phyloP scores from a whole-genome alignment of 2,329 filamentous ascomycete species.

The Intubia oerlemansii region DNA sequence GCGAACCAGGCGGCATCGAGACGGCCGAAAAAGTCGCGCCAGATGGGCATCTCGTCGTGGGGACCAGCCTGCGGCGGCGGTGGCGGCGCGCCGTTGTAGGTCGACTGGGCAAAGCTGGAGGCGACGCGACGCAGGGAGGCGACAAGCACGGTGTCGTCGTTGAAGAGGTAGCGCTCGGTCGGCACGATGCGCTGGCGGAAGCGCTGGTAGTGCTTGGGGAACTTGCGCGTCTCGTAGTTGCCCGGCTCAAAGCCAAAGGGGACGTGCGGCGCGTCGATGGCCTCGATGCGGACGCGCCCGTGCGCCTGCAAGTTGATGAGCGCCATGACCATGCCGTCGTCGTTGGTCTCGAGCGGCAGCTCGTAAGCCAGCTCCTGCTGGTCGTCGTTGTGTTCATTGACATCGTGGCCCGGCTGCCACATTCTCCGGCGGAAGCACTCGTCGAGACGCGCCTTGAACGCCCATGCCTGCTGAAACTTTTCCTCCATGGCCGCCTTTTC shows the following conservation, averaged over 20 bases:
- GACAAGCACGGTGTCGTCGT: conserved; percentile 2
- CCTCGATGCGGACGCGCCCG: conserved; percentile 30
- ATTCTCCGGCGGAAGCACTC: conserved; percentile 25
- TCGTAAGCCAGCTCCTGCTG: conserved; percentile 12
- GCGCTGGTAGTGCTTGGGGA: conserved; percentile 41
- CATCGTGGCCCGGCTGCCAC: too few relatives aligned
- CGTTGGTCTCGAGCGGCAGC: conserved; percentile 31
- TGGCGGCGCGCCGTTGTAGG: conserved; percentile 10
- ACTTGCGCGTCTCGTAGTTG: conserved; percentile 49
- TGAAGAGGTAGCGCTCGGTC: conserved; percentile 32
- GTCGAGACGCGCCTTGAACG: conserved; percentile 40
- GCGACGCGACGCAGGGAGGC: not conserved
- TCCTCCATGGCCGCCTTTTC: conserved; percentile 30
- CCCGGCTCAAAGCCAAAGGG: conserved; percentile 50
- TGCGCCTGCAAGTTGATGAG: conserved; percentile 42
- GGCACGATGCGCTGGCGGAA: conserved; percentile 40
- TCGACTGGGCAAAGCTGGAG: not conserved
- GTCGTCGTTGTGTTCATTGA: too few relatives aligned
- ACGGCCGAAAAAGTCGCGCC: conserved; percentile 47
- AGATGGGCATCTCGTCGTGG: conserved; percentile 39
- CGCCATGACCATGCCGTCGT: conserved; percentile 45
- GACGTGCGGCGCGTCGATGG: conserved; percentile 34
- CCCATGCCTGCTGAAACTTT: conserved; percentile 34
- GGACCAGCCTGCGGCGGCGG: conserved; percentile 20
- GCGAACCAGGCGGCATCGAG: conserved; percentile 40